phyloP scores from a whole-genome alignment of 2,329 filamentous ascomycete species.

The Colletotrichum costaricense region DNA sequence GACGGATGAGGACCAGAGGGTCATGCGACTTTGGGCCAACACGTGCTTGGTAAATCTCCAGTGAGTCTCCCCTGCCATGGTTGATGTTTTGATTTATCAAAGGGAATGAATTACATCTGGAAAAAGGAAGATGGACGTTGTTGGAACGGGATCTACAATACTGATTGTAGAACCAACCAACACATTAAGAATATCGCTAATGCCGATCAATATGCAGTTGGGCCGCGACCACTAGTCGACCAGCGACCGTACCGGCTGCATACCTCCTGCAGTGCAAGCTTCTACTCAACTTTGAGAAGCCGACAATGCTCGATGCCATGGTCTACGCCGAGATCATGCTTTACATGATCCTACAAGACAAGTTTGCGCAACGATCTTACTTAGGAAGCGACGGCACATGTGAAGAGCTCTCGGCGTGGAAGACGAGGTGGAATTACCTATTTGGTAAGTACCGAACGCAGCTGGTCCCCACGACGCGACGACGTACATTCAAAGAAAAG shows the following conservation, averaged over 20 bases:
- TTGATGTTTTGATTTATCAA: not conserved
- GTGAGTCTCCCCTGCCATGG: conserved; percentile 34
- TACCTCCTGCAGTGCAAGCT: conserved; percentile 54
- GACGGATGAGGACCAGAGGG: conserved; percentile 46
- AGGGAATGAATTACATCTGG: too few relatives aligned
- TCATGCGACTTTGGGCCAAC: conserved; percentile 49
- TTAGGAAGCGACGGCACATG: conserved; percentile 45
- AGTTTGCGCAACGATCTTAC: conserved; percentile 45
- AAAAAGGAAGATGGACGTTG: not conserved
- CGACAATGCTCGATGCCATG: conserved; percentile 54
- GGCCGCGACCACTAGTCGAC: conserved; percentile 53
- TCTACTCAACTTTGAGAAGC: conserved; percentile 52
- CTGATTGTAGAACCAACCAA: too few relatives aligned
- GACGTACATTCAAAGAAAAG: not conserved
- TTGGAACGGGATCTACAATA: too few relatives aligned
- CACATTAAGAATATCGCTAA: not conserved
- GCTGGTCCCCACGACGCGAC: not conserved
- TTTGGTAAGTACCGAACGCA: conserved; percentile 40
- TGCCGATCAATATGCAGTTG: conserved; percentile 42
- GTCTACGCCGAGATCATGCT: conserved; percentile 52
- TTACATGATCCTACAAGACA: conserved; percentile 50
- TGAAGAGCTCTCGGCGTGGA: conserved; percentile 47
- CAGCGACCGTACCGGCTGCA: conserved; percentile 48
- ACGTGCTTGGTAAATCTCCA: conserved; percentile 51
- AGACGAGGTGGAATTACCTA: conserved; percentile 48